phyloP scores from a whole-genome alignment of 1,284 basidiomycete genomes.

The Sanghuangporus sanghuang region DNA sequence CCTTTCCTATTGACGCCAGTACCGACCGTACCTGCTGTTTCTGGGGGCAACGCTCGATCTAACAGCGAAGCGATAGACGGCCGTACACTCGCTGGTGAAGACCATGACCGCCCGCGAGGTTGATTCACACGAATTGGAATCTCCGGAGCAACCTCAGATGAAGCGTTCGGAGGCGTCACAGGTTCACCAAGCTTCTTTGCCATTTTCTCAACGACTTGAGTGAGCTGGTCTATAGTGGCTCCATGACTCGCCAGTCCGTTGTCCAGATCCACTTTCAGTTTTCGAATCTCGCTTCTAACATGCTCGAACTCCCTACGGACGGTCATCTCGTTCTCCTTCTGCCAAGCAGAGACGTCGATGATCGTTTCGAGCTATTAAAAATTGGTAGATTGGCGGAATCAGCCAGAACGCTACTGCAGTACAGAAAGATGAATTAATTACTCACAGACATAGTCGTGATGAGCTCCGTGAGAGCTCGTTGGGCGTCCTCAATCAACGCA shows the following conservation, averaged over 20 bases:
- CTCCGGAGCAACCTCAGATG: background rate
- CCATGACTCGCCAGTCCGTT: conserved; percentile 10
- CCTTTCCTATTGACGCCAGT: background rate
- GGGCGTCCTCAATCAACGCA: conserved; percentile 20
- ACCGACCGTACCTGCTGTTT: background rate
- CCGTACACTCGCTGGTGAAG: background rate
- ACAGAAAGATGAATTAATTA: background rate
- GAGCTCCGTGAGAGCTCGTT: conserved; percentile 21
- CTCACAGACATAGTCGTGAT: conserved; percentile 22
- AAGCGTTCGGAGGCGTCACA: background rate
- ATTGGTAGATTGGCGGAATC: background rate
- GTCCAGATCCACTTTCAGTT: background rate
- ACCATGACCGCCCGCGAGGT: conserved; percentile 1
- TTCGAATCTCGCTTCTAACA: background rate
- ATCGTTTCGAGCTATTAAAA: conserved; percentile 13
- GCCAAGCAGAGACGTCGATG: conserved; percentile 16
- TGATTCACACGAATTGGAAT: background rate
- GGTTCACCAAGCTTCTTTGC: background rate
- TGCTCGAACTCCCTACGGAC: background rate
- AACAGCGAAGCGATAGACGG: background rate
- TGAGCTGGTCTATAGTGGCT: conserved; percentile 6
- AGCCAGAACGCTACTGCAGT: background rate
- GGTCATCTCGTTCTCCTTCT: conserved; percentile 12
- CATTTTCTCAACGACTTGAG: background rate
- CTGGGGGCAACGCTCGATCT: background rate